Base-by-base conservation (phyloP, 2,329 filamentous ascomycete species). In the Penicillium expansum region DNA sequence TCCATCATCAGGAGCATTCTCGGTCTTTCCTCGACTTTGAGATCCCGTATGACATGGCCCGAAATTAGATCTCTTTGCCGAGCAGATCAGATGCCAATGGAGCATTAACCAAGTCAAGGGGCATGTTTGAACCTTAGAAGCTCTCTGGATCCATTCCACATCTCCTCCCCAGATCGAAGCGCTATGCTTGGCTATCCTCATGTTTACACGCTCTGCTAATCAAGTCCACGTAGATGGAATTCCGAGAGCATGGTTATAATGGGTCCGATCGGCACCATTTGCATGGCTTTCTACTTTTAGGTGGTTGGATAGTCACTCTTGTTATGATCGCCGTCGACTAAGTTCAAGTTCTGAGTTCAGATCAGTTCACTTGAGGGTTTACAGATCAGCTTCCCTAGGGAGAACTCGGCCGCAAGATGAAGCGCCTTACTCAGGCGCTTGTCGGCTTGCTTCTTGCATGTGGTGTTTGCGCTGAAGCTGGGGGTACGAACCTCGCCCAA, bases 401-500 rank as follows among this genome's bases (percentile, higher is more conserved):
- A 50, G 24, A 7, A 20, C 38, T 30, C 6, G n/a, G 32, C 22
- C 29, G n/a, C 11, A 39, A 35, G 7, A 66, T 65, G 63, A 61
- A 58, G 49, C 48, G 48, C 32, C 57, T 66, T 42, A 41, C 48
- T 18, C 44, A 44, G 52, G 58, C 52, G 4, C 22, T 64, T 20
- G 16, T 62, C 16, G 61, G 54, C 5, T 24, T 65, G 30, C 27
- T 57, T 42, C 14, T 66, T 33, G 57, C 57, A 44, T 55, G 42
- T 55, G 55, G 54, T 39, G 63, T 58, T 55, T 52, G 55, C 42
- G 67, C 64, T 3, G 64, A 69, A 51, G 55, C 60, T 30, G 57
- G 65, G 51, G 65, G 70, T 73, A 60, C 57, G 66, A 48, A 5
- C n/a, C 73, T 73, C 4, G 71, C 48, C 16, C 74, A 43, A 68